A percentile compares a stretch with the other conserved stretches of the same genome.
Conservation (phyloP, 805 yeast genomes). For the Candida quercuum region DNA sequence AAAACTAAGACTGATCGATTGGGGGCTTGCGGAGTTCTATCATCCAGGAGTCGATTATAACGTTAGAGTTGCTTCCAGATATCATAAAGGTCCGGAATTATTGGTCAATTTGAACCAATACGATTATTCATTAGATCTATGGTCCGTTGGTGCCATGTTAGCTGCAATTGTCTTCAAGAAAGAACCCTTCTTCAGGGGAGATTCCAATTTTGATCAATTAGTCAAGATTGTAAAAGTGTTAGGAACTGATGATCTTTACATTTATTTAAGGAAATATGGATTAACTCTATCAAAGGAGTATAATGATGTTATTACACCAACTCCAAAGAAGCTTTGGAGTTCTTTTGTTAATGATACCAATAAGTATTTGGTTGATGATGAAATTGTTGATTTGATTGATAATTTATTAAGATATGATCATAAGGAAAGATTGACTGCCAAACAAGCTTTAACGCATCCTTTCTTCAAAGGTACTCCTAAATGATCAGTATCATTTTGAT, state of each 20-base stretch:
- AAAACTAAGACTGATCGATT: conserved; percentile 78
- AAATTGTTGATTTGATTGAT: conserved; percentile 77
- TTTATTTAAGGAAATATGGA: conserved; percentile 66
- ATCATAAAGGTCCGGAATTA: conserved; percentile 90
- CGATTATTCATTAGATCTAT: conserved; percentile 86
- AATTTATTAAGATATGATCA: conserved; percentile 80
- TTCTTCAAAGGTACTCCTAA: conserved; percentile 27
- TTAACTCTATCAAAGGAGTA: conserved; percentile 69
- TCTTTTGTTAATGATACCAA: conserved; percentile 69
- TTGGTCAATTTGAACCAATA: conserved; percentile 81
- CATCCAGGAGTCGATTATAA: conserved; percentile 87
- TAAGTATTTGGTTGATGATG: conserved; percentile 59
- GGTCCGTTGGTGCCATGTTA: conserved; percentile 93
- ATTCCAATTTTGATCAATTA: conserved; percentile 84
- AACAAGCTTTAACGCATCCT: conserved; percentile 77
- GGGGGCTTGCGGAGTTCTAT: conserved; percentile 95
- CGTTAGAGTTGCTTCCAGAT: conserved; percentile 89
- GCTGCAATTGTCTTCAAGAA: conserved; percentile 87
- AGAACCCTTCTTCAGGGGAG: conserved; percentile 92
- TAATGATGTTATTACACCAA: conserved; percentile 64
- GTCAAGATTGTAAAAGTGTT: conserved; percentile 84
- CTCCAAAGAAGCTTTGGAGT: conserved; percentile 83
- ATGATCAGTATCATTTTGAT: conserved; percentile 1
- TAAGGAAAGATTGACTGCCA: conserved; percentile 81
- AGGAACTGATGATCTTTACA: conserved; percentile 76